Base-by-base conservation (phyloP, 345 rosid species). In the Ceriops decandra region DNA sequence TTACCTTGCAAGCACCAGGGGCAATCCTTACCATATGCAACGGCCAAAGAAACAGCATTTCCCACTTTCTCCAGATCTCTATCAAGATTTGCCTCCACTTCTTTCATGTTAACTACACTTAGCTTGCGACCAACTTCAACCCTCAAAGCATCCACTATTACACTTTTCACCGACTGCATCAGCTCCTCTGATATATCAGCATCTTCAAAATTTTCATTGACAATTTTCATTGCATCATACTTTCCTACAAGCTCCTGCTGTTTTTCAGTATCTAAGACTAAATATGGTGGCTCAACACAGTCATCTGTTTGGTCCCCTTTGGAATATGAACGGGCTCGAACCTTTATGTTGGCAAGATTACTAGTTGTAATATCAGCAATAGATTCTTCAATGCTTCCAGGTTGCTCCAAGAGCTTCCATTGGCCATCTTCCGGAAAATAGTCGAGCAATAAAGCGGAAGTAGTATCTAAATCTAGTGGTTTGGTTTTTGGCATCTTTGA, bases 401-500 rank as follows among this genome's bases (percentile, higher is more conserved):
- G 83, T 67, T 82, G 89, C 78, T 91, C 95, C 80, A 86, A 70
- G 59, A 93, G 91, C 78, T 83, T 91, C 96, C 96, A 91, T 69
- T 88, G 85, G 69, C 91, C 95, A 70, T 88, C 98, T 80, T 93
- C 98, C 32, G 97, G 95, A 73, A 84, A 75, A 71, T 91, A 93
- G 86, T 93, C 93, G 52, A 93, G 87, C 68, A 89, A 83, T 60
- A 91, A 74, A 63, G 95, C 89, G 52, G 91, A 77, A 36, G 95
- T 88, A 56, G 88, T 75, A 79, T 85, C 93, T 73, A 86, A 42
- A 84, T 91, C 93, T 62, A 88, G 76, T 35, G 85, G 82, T 69
- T 88, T 77, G 26, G 76, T 74, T 57, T 66, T 64, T 75, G 75
- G 81, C 57, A 79, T 60, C 75, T 87, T 81, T 16, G 88, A 76